Conservation (phyloP, 2,329 filamentous ascomycete species). For the Ustilaginoidea virens region DNA sequence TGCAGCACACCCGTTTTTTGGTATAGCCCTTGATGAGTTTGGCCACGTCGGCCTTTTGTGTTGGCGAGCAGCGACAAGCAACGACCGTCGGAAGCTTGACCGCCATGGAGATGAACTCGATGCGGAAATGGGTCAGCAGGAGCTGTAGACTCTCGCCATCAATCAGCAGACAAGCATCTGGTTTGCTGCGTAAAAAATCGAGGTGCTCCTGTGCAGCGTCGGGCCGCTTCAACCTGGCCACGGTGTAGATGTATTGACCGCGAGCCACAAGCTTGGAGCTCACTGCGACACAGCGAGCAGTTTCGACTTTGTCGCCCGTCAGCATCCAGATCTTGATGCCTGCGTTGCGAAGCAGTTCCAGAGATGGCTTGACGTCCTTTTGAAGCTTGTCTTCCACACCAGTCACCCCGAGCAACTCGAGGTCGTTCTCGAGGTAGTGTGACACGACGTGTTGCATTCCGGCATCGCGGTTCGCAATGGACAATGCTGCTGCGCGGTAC, state of each 20-base stretch:
- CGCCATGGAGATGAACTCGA: constrained; percentile 76
- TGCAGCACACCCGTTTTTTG: constrained; percentile 91
- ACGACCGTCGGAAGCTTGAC: constrained; percentile 84
- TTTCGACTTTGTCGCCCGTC: constrained; percentile 97
- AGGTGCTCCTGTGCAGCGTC: constrained; percentile 77
- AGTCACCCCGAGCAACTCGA: constrained; percentile 92
- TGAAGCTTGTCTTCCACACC: constrained; percentile 97
- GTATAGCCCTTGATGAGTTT: constrained; percentile 81
- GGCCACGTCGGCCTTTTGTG: constrained; percentile 90
- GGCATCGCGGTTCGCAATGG: constrained; percentile 63
- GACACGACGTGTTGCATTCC: constrained; percentile 69
- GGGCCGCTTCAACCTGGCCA: constrained; percentile 71
- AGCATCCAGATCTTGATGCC: constrained; percentile 99
- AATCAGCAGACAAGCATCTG: constrained; percentile 76
- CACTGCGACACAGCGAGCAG: constrained; percentile 87
- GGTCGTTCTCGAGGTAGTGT: constrained; percentile 68
- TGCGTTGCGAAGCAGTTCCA: constrained; percentile 89
- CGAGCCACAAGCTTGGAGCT: constrained; percentile 86
- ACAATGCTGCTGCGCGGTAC: constrained; percentile 67
- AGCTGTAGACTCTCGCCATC: constrained; percentile 82
- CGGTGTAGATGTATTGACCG: constrained; percentile 91
- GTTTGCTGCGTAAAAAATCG: constrained; percentile 76
- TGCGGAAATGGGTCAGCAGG: constrained; percentile 67
- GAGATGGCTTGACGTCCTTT: constrained; percentile 83
- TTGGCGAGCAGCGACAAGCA: constrained; percentile 90